Evolutionary conservation across 2,329 filamentous ascomycete genomes (phyloP).

Genomic region (Sporothrix pallida): DNA sequence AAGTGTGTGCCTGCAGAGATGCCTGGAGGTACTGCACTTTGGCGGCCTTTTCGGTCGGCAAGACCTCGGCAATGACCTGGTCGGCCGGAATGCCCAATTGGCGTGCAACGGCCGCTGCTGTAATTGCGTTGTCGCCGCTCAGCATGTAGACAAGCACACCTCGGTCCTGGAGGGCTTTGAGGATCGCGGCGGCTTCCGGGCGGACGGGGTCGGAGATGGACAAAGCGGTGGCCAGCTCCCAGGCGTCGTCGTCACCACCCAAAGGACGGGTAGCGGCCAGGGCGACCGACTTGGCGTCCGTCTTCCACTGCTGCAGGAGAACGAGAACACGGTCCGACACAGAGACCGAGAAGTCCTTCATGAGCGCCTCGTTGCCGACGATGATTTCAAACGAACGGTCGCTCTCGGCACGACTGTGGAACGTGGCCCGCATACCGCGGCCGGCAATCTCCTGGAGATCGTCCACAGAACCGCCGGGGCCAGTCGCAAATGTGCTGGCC

Average conservation of each 20-base stretch:
- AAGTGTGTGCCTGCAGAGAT: conserved; percentile 50
- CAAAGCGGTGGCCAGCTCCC: conserved; percentile 67
- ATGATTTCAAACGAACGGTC: conserved; percentile 57
- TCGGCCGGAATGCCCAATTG: conserved; percentile 73
- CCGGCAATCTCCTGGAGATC: conserved; percentile 71
- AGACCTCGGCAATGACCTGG: conserved; percentile 85
- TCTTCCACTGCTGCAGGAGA: conserved; percentile 62
- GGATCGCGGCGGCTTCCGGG: conserved; percentile 69
- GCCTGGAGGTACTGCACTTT: conserved; percentile 69
- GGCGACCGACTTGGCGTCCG: conserved; percentile 67
- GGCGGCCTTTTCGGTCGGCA: conserved; percentile 81
- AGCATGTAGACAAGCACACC: conserved; percentile 88
- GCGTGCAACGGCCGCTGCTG: conserved; percentile 77
- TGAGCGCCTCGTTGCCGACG: conserved; percentile 75
- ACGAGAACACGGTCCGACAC: conserved; percentile 47
- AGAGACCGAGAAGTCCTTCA: conserved; percentile 56
- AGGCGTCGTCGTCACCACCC: conserved; percentile 40
- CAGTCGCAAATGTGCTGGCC: conserved; percentile 33
- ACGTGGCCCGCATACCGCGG: conserved; percentile 69
- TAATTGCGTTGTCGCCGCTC: conserved; percentile 87
- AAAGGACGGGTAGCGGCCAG: conserved; percentile 56
- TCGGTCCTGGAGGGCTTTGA: conserved; percentile 66
- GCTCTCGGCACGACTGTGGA: conserved; percentile 38
- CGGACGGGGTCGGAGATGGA: conserved; percentile 83
- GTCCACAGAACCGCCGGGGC: conserved; percentile 44